Evolutionary conservation across 2,329 filamentous ascomycete species (phyloP).

Genomic region (Coleophoma eucalyptorum): DNA sequence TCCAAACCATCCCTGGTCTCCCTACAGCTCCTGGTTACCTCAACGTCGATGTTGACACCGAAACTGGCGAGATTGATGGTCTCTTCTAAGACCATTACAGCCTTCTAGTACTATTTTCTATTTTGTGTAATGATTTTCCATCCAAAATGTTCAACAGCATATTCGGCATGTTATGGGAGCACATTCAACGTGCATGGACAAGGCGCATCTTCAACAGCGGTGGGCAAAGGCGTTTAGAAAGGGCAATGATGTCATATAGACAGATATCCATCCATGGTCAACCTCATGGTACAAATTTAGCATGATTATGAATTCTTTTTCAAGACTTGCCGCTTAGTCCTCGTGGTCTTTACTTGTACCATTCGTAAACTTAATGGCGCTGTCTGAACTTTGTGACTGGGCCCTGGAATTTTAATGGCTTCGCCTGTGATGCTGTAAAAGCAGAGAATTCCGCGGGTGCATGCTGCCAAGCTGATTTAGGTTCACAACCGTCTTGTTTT

Average conservation of each 20-base stretch:
- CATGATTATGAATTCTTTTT: no score
- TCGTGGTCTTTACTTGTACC: no score
- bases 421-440: no score
- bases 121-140: conserved; percentile 2
- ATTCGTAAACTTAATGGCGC: no score
- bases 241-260: background rate
- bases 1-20: conserved; percentile 95
- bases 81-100: conserved; percentile 66
- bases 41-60: conserved; percentile 80
- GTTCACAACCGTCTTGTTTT: no score
- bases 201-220: conserved; percentile 19
- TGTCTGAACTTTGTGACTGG: no score
- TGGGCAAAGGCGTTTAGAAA: conserved; percentile 13
- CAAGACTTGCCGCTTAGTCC: no score
- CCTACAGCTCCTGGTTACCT: conserved; percentile 94
- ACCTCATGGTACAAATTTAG: background rate
- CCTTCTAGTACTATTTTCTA: background rate
- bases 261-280: background rate
- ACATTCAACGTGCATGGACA: conserved; percentile 17
- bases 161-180: conserved; percentile 3
- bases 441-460: no score
- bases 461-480: no score
- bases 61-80: conserved; percentile 83
- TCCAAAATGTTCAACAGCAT: conserved; percentile 16
- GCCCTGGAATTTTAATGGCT: no score